phyloP scores from a whole-genome alignment of 768 basidiomycete genomes.

The Bullera alba region DNA sequence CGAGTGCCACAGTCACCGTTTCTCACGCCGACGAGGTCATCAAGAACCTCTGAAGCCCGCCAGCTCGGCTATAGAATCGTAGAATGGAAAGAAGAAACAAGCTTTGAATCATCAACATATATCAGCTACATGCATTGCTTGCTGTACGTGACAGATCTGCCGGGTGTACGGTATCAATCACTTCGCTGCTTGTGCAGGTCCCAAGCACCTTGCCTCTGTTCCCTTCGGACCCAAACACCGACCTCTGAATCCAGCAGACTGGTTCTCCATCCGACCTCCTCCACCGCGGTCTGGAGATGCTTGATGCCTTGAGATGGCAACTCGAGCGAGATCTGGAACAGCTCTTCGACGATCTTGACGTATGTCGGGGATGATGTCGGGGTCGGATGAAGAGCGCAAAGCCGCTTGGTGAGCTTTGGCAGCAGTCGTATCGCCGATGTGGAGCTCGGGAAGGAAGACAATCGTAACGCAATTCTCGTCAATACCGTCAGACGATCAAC shows the following conservation, averaged over 20 bases:
- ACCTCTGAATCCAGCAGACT: slow-evolving; percentile 5
- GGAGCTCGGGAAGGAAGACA: background rate
- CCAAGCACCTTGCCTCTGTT: slow-evolving; percentile 11
- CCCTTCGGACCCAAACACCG: slow-evolving; percentile 20
- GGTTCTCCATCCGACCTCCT: slow-evolving; percentile 14
- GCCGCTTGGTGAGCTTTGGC: background rate
- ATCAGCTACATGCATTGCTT: no score
- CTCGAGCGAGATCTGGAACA: slow-evolving; percentile 19
- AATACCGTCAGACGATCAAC: background rate
- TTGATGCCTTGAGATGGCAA: background rate
- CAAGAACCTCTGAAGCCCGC: slow-evolving; percentile 32
- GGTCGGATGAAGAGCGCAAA: background rate
- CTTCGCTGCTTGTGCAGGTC: no score
- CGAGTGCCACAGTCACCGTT: slow-evolving; percentile 46
- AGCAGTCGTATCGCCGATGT: slow-evolving; percentile 1
- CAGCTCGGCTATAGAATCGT: background rate
- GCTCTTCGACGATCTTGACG: background rate
- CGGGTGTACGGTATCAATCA: no score
- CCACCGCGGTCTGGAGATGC: slow-evolving; percentile 5
- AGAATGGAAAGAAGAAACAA: no score
- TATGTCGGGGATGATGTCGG: background rate
- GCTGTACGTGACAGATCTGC: no score
- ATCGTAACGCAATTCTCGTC: background rate
- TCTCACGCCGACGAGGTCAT: slow-evolving; percentile 54
- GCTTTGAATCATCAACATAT: no score